Evolutionary conservation across 441 rosid species (phyloP).

Genomic region (Breynia disticha): DNA sequence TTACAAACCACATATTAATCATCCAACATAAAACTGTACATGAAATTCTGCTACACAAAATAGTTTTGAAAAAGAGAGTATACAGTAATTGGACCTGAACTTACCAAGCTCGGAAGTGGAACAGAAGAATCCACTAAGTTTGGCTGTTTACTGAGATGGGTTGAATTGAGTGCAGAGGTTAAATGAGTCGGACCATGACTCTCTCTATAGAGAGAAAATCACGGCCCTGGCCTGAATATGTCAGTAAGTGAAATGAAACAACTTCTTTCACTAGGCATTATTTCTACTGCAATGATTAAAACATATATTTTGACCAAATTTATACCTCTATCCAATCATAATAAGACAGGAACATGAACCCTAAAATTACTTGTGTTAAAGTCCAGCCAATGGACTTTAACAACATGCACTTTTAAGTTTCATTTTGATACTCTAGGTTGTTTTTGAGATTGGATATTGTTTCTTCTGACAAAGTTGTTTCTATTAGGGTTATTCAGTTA

Average conservation of each 20-base stretch:
- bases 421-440: conserved; percentile 16
- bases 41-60: neutral
- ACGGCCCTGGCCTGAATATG: neutral
- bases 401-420: too few relatives aligned
- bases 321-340: conserved; percentile 7
- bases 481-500: conserved; percentile 17
- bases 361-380: too few relatives aligned
- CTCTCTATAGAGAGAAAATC: conserved; percentile 5
- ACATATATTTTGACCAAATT: conserved; percentile 16
- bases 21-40: too few relatives aligned
- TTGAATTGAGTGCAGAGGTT: conserved; percentile 2
- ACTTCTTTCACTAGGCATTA: conserved; percentile 10
- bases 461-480: conserved; percentile 15
- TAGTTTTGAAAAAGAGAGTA: too few relatives aligned
- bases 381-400: too few relatives aligned
- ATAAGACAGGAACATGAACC: conserved; percentile 15
- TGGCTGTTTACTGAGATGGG: conserved; percentile 15
- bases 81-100: neutral
- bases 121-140: conserved; percentile 12
- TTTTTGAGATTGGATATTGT: neutral
- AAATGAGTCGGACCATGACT: conserved; percentile 7
- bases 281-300: conserved; percentile 4
- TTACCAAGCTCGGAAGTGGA: conserved; percentile 11
- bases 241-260: too few relatives aligned
- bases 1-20: too few relatives aligned